A percentile compares a stretch with the other conserved stretches of the same genome.
Evolutionary conservation across 805 yeast species (phyloP).

Genomic region (Debaryomyces maramus): DNA sequence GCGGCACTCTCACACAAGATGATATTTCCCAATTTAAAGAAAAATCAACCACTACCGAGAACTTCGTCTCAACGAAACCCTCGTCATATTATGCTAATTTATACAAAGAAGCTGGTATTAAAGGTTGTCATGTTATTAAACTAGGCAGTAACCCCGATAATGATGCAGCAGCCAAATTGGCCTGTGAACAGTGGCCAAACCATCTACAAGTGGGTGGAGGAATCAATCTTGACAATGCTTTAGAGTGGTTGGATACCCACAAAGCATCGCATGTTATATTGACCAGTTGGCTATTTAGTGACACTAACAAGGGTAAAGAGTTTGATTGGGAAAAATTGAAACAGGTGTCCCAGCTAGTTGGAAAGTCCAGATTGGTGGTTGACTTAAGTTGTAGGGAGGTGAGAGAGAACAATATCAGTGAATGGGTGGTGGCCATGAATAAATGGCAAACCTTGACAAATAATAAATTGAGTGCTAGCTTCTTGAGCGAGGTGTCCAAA

Average conservation of each 20-base stretch:
- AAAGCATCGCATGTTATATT: slow-evolving; percentile 89
- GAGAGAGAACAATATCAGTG: slow-evolving; percentile 20
- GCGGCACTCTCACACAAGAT: slow-evolving; percentile 74
- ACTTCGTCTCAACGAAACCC: slow-evolving; percentile 75
- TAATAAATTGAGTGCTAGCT: slow-evolving; percentile 51
- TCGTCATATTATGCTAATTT: slow-evolving; percentile 73
- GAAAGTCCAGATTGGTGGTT: slow-evolving; percentile 68
- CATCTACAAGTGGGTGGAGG: slow-evolving; percentile 92
- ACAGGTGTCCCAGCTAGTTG: slow-evolving; percentile 54
- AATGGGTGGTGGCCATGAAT: slow-evolving; percentile 97
- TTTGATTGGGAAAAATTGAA: slow-evolving; percentile 53
- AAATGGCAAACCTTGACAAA: slow-evolving; percentile 93
- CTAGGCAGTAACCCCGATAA: slow-evolving; percentile 75
- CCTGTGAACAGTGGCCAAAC: slow-evolving; percentile 71
- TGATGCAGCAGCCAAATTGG: slow-evolving; percentile 78
- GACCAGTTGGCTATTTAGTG: slow-evolving; percentile 87
- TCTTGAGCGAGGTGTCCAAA: slow-evolving; percentile 52
- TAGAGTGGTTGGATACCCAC: slow-evolving; percentile 63
- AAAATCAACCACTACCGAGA: slow-evolving; percentile 37
- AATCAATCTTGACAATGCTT: slow-evolving; percentile 70
- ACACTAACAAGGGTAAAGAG: slow-evolving; percentile 48
- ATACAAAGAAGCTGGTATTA: slow-evolving; percentile 57
- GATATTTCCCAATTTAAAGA: slow-evolving; percentile 36
- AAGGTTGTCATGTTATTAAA: slow-evolving; percentile 91
- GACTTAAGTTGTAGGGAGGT: slow-evolving; percentile 80